Base-by-base conservation (phyloP, 768 basidiomycete species). In the Mycena belliarum region DNA sequence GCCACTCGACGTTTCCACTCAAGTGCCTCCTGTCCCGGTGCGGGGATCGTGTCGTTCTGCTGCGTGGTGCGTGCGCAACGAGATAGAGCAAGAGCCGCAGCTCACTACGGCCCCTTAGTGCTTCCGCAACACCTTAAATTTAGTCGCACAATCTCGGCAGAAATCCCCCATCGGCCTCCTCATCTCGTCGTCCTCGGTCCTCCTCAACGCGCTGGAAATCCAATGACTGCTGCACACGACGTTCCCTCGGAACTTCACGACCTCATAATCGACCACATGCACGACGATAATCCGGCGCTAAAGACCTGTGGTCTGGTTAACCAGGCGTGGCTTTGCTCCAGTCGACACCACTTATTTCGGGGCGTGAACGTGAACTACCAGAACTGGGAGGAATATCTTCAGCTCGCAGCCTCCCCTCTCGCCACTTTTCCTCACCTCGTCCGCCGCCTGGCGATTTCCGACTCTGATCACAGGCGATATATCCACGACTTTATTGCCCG, bases 171-270 rank as follows among this genome's bases (percentile, higher is more conserved):
- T n/a, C n/a, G n/a, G n/a, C n/a, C n/a, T n/a, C n/a, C n/a, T n/a
- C n/a, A n/a, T n/a, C n/a, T n/a, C n/a, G n/a, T n/a, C n/a, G n/a
- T n/a, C n/a, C n/a, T n/a, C n/a, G n/a, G n/a, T n/a, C n/a, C n/a
- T n/a, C n/a, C n/a, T n/a, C n/a, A n/a, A n/a, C n/a, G n/a, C n/a
- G n/a, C 29, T 32, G 29, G 29, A 32, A 32, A 7, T 32, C 20
- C n/a, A 42, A 42, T 42, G 41, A 4, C 20, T 21, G 16, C 43
- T 37, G 38, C 38, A 20, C 28, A 25, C 2, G 28, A 43, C 24
- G 58, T 65, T 23, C 57, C 64, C 10, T 44, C 54, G 1, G 64
- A 65, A 51, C 57, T 65, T 4, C 41, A 57, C 2, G 64, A 65
- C 42, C 46, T 43, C 18, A 20, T 62, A 23, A 49, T 65, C 18